These are phyloP conservation scores for Globisporangium cylindrosporum DNA, from an alignment of 352 stramenopile genomes.

Conservation along the genomic window DNA sequence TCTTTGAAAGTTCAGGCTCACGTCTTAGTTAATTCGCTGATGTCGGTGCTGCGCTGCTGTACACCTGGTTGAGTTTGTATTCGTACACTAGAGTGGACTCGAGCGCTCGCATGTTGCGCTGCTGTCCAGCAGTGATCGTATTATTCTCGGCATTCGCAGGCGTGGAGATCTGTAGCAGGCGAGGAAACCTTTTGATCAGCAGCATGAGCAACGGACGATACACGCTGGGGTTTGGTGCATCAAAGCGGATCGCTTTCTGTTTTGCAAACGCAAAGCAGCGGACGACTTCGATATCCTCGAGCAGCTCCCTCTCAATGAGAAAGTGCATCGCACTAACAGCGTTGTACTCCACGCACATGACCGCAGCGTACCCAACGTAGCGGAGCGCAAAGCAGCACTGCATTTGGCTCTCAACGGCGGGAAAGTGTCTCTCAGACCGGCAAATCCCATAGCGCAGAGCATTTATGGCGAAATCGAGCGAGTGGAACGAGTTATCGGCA, in stretches of 20 bases:
- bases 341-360: constrained; percentile 46
- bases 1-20: neutral
- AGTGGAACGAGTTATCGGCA: neutral
- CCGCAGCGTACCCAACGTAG: constrained; percentile 38
- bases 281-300: constrained; percentile 36
- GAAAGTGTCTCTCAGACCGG: constrained; percentile 31
- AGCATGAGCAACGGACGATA: constrained; percentile 41
- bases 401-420: constrained; percentile 18
- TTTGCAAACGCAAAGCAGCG: constrained; percentile 36
- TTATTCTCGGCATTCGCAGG: neutral
- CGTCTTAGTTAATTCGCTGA: constrained; percentile 4
- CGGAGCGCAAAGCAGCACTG: constrained; percentile 35
- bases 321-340: constrained; percentile 29
- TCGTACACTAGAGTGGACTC: constrained; percentile 56
- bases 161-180: constrained; percentile 25
- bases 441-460: constrained; percentile 33
- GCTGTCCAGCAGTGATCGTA: neutral
- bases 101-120: constrained; percentile 31
- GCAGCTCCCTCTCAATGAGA: constrained; percentile 23
- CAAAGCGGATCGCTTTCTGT: constrained; percentile 29
- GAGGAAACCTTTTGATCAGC: constrained; percentile 27
- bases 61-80: constrained; percentile 27
- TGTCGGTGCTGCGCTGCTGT: neutral
- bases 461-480: constrained; percentile 1
- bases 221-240: constrained; percentile 26